Conservation (phyloP, 164 flowering plant genomes). For the Warburgia ugandensis region DNA sequence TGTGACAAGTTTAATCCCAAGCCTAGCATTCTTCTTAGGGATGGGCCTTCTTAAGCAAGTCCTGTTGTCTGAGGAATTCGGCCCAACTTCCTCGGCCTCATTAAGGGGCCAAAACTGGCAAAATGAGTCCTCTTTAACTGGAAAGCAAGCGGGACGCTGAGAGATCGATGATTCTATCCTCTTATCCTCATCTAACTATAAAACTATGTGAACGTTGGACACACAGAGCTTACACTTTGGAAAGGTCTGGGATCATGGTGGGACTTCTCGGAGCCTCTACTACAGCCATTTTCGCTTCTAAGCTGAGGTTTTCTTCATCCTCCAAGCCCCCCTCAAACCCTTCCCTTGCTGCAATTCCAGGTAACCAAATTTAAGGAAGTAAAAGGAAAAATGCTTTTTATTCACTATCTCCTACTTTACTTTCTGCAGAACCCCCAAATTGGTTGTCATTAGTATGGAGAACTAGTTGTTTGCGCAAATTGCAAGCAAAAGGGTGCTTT, state of each 20-base stretch:
- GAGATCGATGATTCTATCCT: background rate
- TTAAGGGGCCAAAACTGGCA: too few relatives aligned
- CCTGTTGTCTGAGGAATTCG: too few relatives aligned
- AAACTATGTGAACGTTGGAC: background rate
- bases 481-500: background rate
- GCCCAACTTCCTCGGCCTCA: too few relatives aligned
- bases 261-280: conserved; percentile 29
- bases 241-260: conserved; percentile 14
- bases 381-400: background rate
- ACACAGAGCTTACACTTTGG: background rate
- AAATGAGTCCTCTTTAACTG: too few relatives aligned
- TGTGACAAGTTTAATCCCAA: too few relatives aligned
- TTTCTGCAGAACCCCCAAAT: background rate
- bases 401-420: background rate
- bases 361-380: background rate
- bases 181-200: background rate
- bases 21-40: too few relatives aligned
- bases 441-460: background rate
- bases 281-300: conserved; percentile 32
- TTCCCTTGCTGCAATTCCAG: background rate
- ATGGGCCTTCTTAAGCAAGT: too few relatives aligned
- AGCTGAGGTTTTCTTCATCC: conserved; percentile 16
- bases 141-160: too few relatives aligned
- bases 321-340: conserved; percentile 21
- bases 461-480: background rate